Evolutionary conservation across 2,329 filamentous ascomycete genomes (phyloP).

Genomic region (Botryotinia convoluta): DNA sequence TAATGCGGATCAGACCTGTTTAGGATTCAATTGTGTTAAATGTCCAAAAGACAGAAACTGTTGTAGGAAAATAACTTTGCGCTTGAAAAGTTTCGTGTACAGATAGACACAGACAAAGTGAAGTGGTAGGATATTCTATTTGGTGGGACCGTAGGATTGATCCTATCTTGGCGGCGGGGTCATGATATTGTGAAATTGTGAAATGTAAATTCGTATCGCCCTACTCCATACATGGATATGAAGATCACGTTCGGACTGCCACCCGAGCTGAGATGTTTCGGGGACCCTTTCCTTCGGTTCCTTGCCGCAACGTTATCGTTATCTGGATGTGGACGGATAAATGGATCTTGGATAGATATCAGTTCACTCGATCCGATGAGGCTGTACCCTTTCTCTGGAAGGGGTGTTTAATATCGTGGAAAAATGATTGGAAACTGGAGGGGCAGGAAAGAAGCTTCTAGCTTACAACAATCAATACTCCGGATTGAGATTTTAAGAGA

Average conservation of each 20-base stretch:
- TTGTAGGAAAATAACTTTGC: neutral
- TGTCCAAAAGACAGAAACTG: neutral
- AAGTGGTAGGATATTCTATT: neutral
- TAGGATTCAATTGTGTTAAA: neutral
- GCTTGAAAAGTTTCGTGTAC: neutral
- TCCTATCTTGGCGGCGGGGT: neutral
- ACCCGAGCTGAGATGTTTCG: slow-evolving; percentile 4
- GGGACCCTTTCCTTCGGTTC: neutral
- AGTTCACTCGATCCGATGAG: neutral
- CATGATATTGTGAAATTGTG: neutral
- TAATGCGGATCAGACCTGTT: neutral
- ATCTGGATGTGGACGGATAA: neutral
- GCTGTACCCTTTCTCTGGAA: neutral
- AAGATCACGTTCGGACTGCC: neutral
- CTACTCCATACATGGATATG: neutral
- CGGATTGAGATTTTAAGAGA: neutral
- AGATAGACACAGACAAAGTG: neutral
- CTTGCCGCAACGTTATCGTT: neutral
- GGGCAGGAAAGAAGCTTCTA: neutral
- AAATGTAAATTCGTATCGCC: neutral
- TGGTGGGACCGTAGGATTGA: neutral
- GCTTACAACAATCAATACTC: neutral
- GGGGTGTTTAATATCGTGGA: neutral
- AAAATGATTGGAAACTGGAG: neutral
- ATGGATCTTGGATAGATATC: neutral